Evolutionary conservation across 257 asterid species (phyloP).

Genomic region (Catharanthus roseus): DNA sequence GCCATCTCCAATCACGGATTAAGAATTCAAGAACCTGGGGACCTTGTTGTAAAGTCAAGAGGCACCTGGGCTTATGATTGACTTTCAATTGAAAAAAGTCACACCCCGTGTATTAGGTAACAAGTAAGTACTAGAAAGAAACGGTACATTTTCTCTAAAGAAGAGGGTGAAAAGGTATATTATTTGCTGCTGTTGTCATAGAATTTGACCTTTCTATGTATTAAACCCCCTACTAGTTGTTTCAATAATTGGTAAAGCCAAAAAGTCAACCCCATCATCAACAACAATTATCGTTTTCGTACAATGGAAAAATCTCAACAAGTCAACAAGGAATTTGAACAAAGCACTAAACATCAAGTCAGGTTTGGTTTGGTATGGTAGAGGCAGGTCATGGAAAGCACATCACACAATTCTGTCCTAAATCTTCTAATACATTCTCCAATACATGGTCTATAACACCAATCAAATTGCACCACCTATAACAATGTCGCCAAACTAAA

Average conservation of each 20-base stretch:
- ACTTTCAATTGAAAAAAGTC: constrained; percentile 19
- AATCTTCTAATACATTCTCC: too few relatives aligned
- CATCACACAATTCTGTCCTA: background rate
- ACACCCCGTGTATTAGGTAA: constrained; percentile 43
- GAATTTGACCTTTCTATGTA: constrained; percentile 38
- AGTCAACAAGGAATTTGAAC: constrained; percentile 30
- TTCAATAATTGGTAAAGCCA: constrained; percentile 14
- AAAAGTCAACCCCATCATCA: constrained; percentile 8
- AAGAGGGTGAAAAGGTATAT: constrained; percentile 1
- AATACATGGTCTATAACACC: too few relatives aligned
- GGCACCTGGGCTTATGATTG: constrained; percentile 25
- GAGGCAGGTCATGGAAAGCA: constrained; percentile 4
- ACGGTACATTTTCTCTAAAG: constrained; percentile 10
- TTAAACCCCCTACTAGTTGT: constrained; percentile 22
- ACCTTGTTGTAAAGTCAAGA: background rate
- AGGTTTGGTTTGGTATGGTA: constrained; percentile 17
- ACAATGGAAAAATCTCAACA: background rate
- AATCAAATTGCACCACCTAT: too few relatives aligned
- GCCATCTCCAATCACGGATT: background rate
- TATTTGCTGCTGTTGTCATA: constrained; percentile 31
- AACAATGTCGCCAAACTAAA: too few relatives aligned
- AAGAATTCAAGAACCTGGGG: background rate
- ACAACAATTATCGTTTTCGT: constrained; percentile 7
- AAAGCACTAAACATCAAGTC: constrained; percentile 14
- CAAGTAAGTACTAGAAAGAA: too few relatives aligned